phyloP scores from a whole-genome alignment of 352 stramenopile genomes.

The Stramenopiles sp. region DNA sequence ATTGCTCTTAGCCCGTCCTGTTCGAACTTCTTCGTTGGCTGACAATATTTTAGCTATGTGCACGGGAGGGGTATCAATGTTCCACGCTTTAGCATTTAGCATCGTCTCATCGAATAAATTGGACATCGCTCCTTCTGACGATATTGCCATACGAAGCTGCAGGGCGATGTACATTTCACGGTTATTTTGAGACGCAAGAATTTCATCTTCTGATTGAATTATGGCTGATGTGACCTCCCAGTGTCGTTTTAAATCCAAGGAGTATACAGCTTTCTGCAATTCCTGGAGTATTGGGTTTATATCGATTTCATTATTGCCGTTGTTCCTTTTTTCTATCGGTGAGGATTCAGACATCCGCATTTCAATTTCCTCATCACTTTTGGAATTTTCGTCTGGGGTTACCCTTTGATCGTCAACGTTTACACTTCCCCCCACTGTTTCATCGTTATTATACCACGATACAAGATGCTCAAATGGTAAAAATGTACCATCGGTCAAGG shows the following conservation, averaged over 20 bases:
- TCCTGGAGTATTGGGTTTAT: background rate
- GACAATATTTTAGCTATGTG: background rate
- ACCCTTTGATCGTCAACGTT: background rate
- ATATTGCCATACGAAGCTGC: background rate
- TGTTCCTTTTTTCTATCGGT: background rate
- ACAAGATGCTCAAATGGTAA: conserved; percentile 1
- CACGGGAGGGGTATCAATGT: background rate
- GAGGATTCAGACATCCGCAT: too few relatives aligned
- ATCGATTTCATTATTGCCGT: background rate
- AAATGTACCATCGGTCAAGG: background rate
- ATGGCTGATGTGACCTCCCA: background rate
- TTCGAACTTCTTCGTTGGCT: background rate
- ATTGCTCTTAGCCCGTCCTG: background rate
- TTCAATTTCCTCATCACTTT: background rate
- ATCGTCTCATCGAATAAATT: background rate
- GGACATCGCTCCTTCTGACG: background rate
- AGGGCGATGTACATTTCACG: background rate
- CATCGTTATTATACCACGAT: background rate
- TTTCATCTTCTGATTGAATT: background rate
- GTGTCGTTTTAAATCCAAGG: background rate
- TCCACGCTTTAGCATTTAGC: background rate
- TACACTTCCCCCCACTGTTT: background rate
- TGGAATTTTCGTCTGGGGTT: background rate
- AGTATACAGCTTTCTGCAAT: background rate
- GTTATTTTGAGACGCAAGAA: background rate